Evolutionary conservation across 2,329 filamentous ascomycete species (phyloP).

Genomic region (Colletotrichum trifolii): DNA sequence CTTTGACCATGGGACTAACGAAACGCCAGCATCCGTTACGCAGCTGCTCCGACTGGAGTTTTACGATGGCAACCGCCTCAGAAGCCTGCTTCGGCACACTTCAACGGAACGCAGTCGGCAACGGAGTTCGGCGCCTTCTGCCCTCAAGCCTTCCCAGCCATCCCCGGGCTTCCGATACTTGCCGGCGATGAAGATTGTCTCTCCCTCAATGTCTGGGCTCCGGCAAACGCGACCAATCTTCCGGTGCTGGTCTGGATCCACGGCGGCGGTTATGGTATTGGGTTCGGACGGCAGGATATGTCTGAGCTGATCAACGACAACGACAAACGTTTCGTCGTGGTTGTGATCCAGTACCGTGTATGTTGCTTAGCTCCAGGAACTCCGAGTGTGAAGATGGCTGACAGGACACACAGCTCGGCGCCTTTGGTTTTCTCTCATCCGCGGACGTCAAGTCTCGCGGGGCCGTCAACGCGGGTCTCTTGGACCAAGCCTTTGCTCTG

Average conservation of each 20-base stretch:
- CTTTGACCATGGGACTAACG: neutral
- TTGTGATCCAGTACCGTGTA: conserved; percentile 52
- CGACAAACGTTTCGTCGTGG: conserved; percentile 50
- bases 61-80: conserved; percentile 56
- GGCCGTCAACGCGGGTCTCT: conserved; percentile 59
- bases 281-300: conserved; percentile 38
- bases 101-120: conserved; percentile 44
- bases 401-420: conserved; percentile 45
- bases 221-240: conserved; percentile 51
- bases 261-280: conserved; percentile 53
- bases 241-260: conserved; percentile 60
- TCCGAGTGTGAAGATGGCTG: neutral
- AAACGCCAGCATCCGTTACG: conserved; percentile 54
- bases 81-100: conserved; percentile 39
- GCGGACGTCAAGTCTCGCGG: conserved; percentile 49
- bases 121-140: conserved; percentile 46
- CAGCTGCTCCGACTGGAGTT: conserved; percentile 53
- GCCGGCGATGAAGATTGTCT: conserved; percentile 56
- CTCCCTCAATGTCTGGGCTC: conserved; percentile 57
- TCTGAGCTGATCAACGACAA: conserved; percentile 41
- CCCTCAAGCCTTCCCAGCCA: conserved; percentile 45
- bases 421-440: conserved; percentile 58
- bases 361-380: conserved; percentile 41
- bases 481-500: conserved; percentile 61
- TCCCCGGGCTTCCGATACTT: conserved; percentile 39